A percentile compares a stretch with the other conserved stretches of the same genome.
Conservation (phyloP, 2,329 filamentous ascomycete genomes). For the Fusarium pininemorale region DNA sequence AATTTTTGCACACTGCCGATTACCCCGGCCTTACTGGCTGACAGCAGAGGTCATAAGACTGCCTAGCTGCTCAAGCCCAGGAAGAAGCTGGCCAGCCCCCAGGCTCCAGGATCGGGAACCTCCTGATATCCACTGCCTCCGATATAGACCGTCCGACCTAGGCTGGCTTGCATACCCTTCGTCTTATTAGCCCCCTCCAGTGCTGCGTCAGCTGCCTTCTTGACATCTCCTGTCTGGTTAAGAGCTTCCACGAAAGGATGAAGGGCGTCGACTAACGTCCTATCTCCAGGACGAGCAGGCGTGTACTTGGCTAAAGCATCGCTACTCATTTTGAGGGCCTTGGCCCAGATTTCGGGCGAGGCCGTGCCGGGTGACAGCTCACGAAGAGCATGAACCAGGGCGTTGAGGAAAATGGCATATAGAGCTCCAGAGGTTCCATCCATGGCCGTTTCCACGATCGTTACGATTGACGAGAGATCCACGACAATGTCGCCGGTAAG, state of each 20-base stretch:
- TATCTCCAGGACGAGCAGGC: conserved; percentile 86
- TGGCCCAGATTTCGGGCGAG: conserved; percentile 60
- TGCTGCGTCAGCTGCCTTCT: conserved; percentile 79
- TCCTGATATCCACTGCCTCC: conserved; percentile 56
- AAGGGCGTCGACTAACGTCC: conserved; percentile 90
- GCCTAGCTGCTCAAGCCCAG: conserved; percentile 66
- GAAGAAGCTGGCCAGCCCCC: conserved; percentile 81
- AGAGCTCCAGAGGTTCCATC: conserved; percentile 70
- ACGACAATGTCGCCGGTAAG: conserved; percentile 62
- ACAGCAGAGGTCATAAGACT: conserved; percentile 27
- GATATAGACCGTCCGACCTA: conserved; percentile 67
- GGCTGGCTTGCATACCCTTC: conserved; percentile 89
- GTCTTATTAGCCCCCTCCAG: conserved; percentile 81
- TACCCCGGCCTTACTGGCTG: neutral
- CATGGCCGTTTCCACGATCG: conserved; percentile 66
- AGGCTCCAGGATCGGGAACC: conserved; percentile 73
- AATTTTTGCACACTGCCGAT: conserved; percentile 1
- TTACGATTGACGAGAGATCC: conserved; percentile 62
- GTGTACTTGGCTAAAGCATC: conserved; percentile 83
- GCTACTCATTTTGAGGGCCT: conserved; percentile 76
- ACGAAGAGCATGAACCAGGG: conserved; percentile 73
- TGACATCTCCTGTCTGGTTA: conserved; percentile 69
- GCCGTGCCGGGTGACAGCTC: conserved; percentile 52
- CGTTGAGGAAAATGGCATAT: conserved; percentile 88
- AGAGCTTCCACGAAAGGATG: conserved; percentile 85